Percentiles rank a stretch among this genome's conserved stretches.
Evolutionary conservation across 2,329 filamentous ascomycete species (phyloP).

Genomic region (Pseudogymnoascus sp.): DNA sequence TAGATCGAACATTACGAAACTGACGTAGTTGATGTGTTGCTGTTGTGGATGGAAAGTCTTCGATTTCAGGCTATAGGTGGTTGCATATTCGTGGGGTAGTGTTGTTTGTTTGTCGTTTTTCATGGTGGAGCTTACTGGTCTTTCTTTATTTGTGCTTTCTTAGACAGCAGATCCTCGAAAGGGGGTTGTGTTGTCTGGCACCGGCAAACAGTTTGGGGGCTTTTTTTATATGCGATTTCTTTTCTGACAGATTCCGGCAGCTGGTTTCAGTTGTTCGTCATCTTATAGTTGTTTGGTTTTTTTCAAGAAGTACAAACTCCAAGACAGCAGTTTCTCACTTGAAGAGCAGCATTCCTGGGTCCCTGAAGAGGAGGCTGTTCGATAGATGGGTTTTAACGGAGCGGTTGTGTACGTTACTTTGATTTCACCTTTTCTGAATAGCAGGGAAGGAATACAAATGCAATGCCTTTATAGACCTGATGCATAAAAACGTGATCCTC

Average conservation of each 20-base stretch:
- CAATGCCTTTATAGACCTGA: not conserved
- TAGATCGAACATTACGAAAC: not conserved
- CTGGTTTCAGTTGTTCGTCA: not conserved
- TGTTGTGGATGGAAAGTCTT: not conserved
- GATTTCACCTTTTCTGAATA: not conserved
- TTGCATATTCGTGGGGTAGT: not conserved
- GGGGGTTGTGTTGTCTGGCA: not conserved
- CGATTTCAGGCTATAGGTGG: not conserved
- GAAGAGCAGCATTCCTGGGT: not conserved
- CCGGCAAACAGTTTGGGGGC: not conserved
- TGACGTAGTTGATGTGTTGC: not conserved
- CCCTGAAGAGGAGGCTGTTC: not conserved
- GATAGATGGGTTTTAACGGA: not conserved
- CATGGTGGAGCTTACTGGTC: not conserved
- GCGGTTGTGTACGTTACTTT: not conserved
- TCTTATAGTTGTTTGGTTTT: not conserved
- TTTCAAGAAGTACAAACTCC: not conserved
- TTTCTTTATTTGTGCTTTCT: slow-evolving; percentile 3
- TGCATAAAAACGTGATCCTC: not conserved
- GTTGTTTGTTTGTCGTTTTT: not conserved
- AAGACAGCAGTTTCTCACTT: not conserved
- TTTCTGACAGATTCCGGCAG: not conserved
- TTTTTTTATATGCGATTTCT: slow-evolving; percentile 5
- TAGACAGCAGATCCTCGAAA: not conserved
- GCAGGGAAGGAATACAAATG: not conserved